phyloP scores from a whole-genome alignment of 192 early-diverging fungal genomes.

The Coemansia sp. region DNA sequence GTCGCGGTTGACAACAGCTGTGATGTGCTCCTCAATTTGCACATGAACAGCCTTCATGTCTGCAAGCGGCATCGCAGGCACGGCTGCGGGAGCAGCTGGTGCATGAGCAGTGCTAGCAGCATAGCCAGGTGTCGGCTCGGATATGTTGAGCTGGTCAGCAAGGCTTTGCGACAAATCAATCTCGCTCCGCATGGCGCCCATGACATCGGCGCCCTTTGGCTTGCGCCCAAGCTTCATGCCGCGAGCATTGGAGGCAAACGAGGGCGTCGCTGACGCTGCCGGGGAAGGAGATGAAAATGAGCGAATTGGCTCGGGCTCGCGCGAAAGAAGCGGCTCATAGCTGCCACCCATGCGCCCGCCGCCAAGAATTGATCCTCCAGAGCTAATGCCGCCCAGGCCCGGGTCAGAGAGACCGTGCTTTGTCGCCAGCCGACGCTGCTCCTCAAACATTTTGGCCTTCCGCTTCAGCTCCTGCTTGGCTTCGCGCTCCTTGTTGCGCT shows the following conservation, averaged over 20 bases:
- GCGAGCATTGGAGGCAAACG: slow-evolving; percentile 54
- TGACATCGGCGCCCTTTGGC: slow-evolving; percentile 68
- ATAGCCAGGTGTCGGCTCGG: slow-evolving; percentile 3
- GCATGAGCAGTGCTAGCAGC: neutral
- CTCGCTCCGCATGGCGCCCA: slow-evolving; percentile 82
- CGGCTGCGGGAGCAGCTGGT: neutral
- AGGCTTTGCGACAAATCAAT: slow-evolving; percentile 61
- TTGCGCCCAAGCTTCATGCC: slow-evolving; percentile 97
- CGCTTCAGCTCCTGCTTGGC: slow-evolving; percentile 95
- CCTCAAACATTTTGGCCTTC: slow-evolving; percentile 84
- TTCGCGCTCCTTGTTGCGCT: slow-evolving; percentile 90
- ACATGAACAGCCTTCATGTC: slow-evolving; percentile 78
- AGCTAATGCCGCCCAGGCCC: slow-evolving; percentile 54
- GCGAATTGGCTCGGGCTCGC: slow-evolving; percentile 34
- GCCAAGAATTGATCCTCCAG: slow-evolving; percentile 54
- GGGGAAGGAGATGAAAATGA: slow-evolving; percentile 22
- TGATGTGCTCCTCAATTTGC: slow-evolving; percentile 83
- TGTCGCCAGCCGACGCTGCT: slow-evolving; percentile 77
- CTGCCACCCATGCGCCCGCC: slow-evolving; percentile 51
- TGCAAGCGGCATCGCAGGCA: slow-evolving; percentile 23
- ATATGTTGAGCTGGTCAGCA: slow-evolving; percentile 20
- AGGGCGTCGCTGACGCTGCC: slow-evolving; percentile 11
- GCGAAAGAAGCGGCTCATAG: slow-evolving; percentile 42
- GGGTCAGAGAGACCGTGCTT: slow-evolving; percentile 44
- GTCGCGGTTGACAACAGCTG: slow-evolving; percentile 77